A percentile compares a stretch with the other conserved stretches of the same genome.
Evolutionary conservation across 768 basidiomycete species (phyloP).

Genomic region (Amanita subjunquillea): DNA sequence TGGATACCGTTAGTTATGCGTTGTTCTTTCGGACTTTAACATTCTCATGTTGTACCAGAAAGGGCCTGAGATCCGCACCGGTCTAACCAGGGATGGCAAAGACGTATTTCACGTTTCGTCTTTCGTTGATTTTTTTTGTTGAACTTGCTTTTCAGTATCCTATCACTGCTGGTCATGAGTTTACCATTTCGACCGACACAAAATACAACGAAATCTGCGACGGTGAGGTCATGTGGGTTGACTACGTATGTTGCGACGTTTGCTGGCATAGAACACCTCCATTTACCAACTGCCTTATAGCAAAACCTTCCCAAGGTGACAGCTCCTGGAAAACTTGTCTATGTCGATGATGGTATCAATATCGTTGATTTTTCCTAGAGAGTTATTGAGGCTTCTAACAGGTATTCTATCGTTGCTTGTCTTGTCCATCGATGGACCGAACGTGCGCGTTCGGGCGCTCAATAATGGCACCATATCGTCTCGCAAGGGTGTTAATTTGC

Average conservation of each 20-base stretch:
- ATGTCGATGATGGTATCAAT: conserved; percentile 81
- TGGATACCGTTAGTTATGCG: conserved; percentile 72
- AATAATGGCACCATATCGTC: conserved; percentile 93
- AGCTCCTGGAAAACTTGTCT: conserved; percentile 93
- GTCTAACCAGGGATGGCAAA: conserved; percentile 74
- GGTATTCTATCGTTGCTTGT: conserved; percentile 91
- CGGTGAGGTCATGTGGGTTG: conserved; percentile 81
- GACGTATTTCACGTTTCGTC: conserved; percentile 53
- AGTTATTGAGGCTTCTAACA: conserved; percentile 12
- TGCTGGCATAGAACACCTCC: neutral
- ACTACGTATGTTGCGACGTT: conserved; percentile 68
- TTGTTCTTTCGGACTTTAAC: neutral
- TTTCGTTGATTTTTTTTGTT: conserved; percentile 1
- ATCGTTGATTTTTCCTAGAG: neutral
- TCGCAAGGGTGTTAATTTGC: conserved; percentile 98
- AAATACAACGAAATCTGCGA: conserved; percentile 73
- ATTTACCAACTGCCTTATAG: conserved; percentile 26
- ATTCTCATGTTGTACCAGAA: conserved; percentile 43
- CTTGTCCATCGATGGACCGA: conserved; percentile 73
- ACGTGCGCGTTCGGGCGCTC: conserved; percentile 73
- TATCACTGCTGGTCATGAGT: conserved; percentile 88
- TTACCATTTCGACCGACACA: conserved; percentile 78
- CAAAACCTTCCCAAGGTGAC: conserved; percentile 92
- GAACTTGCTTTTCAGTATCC: conserved; percentile 41
- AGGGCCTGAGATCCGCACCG: conserved; percentile 99